These are phyloP conservation scores for Wickerhamiella bombiphila DNA, from an alignment of 805 yeast species.

Conservation along the genomic window DNA sequence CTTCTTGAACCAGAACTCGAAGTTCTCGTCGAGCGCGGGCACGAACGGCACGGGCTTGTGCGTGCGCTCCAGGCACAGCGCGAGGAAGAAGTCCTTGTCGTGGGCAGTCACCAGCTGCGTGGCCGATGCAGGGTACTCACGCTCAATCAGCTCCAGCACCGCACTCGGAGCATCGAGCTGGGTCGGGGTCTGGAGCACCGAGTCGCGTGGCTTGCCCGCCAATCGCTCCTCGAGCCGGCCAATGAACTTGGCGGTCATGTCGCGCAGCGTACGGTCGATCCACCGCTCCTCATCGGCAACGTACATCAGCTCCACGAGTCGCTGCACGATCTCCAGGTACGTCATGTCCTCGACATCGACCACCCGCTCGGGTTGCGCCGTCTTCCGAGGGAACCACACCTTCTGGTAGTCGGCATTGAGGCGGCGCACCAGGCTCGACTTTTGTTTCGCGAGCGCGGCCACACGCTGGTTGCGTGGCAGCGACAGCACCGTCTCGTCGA, in stretches of 20 bases:
- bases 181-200: constrained; percentile 60
- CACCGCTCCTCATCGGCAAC: constrained; percentile 67
- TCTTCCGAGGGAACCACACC: constrained; percentile 87
- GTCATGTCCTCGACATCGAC: constrained; percentile 95
- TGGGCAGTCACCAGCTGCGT: constrained; percentile 83
- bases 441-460: constrained; percentile 69
- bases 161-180: constrained; percentile 50
- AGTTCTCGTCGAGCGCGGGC: constrained; percentile 86
- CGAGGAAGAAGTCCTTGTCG: constrained; percentile 86
- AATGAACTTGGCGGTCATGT: constrained; percentile 71
- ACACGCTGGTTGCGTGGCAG: constrained; percentile 75
- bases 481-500: constrained; percentile 84
- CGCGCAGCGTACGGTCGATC: constrained; percentile 78
- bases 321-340: constrained; percentile 73
- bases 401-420: constrained; percentile 93
- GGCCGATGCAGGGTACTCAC: constrained; percentile 57
- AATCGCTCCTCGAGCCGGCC: constrained; percentile 97
- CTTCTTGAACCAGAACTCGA: constrained; percentile 93
- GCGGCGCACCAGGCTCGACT: constrained; percentile 66
- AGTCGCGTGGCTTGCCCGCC: constrained; percentile 34
- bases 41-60: constrained; percentile 98
- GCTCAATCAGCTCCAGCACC: constrained; percentile 45
- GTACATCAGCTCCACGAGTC: constrained; percentile 78
- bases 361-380: constrained; percentile 51
- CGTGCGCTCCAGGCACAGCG: constrained; percentile 61